Conservation (phyloP, 768 basidiomycete genomes). For the Lanmaoa pseudosensibilis region DNA sequence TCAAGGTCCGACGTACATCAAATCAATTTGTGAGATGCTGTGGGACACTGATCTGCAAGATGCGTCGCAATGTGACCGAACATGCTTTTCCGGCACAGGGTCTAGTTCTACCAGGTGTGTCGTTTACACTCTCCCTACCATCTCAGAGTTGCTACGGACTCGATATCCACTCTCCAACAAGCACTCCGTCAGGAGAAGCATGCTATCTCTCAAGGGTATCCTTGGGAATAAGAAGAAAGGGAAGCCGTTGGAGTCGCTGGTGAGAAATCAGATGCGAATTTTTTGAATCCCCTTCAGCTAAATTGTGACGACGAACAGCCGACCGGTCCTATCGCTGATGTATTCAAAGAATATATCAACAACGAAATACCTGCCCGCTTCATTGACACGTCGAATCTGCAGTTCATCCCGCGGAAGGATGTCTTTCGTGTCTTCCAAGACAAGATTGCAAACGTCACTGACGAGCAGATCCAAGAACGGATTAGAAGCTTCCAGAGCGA, state of each 20-base stretch:
- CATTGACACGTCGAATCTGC: conserved; percentile 7
- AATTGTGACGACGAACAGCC: background rate
- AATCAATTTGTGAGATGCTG: too few relatives aligned
- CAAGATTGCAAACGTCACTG: conserved; percentile 1
- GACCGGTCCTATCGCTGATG: background rate
- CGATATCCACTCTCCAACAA: background rate
- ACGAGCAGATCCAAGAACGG: conserved; percentile 1
- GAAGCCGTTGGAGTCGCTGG: background rate
- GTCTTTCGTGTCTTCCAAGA: conserved; percentile 10
- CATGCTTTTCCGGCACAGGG: background rate
- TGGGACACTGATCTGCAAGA: background rate
- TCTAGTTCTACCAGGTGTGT: background rate
- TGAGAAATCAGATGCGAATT: background rate
- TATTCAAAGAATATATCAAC: conserved; percentile 11
- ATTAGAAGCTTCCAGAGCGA: background rate
- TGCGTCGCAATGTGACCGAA: background rate
- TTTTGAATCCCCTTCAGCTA: background rate
- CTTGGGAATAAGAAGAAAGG: background rate
- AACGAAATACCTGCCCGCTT: conserved; percentile 13
- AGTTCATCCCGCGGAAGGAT: conserved; percentile 3
- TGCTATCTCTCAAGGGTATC: background rate
- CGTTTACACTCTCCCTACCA: background rate
- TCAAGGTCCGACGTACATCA: too few relatives aligned
- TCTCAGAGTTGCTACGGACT: too few relatives aligned
- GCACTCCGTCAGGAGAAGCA: background rate